Conservation (phyloP, 2,329 filamentous ascomycete species). For the Colletotrichum gloeosporioides region DNA sequence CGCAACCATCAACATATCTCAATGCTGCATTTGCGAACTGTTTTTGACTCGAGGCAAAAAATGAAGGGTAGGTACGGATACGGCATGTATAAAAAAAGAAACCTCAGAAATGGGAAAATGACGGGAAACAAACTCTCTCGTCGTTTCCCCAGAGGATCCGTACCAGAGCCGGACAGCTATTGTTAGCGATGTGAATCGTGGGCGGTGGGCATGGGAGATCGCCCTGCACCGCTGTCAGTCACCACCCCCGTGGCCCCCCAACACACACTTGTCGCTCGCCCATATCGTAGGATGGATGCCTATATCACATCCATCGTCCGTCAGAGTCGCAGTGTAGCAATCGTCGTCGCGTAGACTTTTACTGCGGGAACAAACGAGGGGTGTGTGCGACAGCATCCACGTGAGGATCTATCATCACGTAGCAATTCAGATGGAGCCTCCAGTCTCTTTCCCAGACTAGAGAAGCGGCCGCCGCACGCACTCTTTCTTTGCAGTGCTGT, state of each 20-base stretch:
- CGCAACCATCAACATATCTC: neutral
- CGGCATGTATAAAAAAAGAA: neutral
- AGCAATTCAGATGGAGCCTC: constrained; percentile 4
- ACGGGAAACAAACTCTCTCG: neutral
- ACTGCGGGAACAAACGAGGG: neutral
- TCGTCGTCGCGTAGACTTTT: neutral
- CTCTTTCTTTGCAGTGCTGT: neutral
- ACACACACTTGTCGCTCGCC: neutral
- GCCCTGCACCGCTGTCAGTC: neutral
- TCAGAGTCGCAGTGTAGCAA: neutral
- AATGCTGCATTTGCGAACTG: neutral
- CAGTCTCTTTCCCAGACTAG: neutral
- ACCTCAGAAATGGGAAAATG: neutral
- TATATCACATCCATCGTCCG: neutral
- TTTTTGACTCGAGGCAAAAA: neutral
- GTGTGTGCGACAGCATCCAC: neutral
- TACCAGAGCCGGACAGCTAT: neutral
- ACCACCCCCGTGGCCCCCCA: neutral
- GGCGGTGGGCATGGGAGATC: neutral
- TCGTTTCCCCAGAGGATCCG: neutral
- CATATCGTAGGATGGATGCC: neutral
- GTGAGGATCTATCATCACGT: constrained; percentile 1
- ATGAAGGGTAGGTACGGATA: neutral
- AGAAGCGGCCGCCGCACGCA: neutral
- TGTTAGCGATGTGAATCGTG: neutral